Evolutionary conservation across 148 eudicot species (phyloP), one percentile per base, ranked within the genome.

Genomic region (Vaccinium corymbosum): DNA sequence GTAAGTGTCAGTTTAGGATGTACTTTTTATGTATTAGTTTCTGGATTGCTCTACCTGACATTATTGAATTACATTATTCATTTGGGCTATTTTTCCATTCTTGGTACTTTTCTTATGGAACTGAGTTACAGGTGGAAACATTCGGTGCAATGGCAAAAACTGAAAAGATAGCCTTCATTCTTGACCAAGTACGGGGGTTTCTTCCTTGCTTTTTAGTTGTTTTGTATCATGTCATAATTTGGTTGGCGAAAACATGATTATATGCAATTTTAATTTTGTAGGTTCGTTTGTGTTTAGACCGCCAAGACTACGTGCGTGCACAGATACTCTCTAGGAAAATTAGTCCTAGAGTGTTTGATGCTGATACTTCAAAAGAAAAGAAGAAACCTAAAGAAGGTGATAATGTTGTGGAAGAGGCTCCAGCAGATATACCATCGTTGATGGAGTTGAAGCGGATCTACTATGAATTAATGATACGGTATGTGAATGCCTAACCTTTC

Each of bases 101-200:
- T 53, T 83, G 81, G 56, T 61, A 16, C 49, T 56, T 74, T 52
- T 70, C 59, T 55, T 27, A 76, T 77, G 68, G 57, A 38, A 72
- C 66, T 76, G 82, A 46, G 42, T 35, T 82, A 78, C 92, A 96
- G 99, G 99, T 96, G 61, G 99, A 94, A 88, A 94, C 98, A 55
- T 96, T 96, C 87, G 98, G 98, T 32, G 97, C 98, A 14, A 96
- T 96, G 98, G 99, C 99, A 72, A 94, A 96, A 91, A 96, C 98
- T 57, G 98, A 96, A 87, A 96, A 96, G 82, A 92, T 94, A 80
- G 95, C 98, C 38, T 96, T 96, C 84, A 94, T 96, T 87, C 97
- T 96, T 81, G 99, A 96, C 80, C 99, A 96, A 90, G 99, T 96
- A 91, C 76, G 93, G 75, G 48, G 27, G 7, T 20, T 22, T 48